Evolutionary conservation across 78 protist genomes (phyloP).

Genomic region (Speleostelium caveatum): DNA sequence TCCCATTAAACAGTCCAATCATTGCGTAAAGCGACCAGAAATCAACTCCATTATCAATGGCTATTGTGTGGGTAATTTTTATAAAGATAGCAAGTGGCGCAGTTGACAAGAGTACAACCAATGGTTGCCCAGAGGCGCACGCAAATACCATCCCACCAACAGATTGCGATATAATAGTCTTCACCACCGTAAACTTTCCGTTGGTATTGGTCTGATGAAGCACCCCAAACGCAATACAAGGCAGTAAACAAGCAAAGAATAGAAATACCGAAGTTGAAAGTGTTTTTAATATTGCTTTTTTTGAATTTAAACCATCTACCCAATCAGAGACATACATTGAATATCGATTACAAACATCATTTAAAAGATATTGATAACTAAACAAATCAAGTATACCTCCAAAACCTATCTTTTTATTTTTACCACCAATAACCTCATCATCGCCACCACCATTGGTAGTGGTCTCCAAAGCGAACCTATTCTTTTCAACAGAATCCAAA

Average conservation of each 20-base stretch:
- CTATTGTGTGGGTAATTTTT: slow-evolving; percentile 10
- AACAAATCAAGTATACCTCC: neutral
- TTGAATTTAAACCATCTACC: slow-evolving; percentile 2
- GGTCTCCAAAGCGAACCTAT: neutral
- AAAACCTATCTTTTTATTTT: neutral
- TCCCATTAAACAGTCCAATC: slow-evolving; percentile 31
- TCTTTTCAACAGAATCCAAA: no score
- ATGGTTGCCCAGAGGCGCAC: slow-evolving; percentile 4
- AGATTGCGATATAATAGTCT: slow-evolving; percentile 8
- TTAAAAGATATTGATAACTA: slow-evolving; percentile 4
- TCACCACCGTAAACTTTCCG: slow-evolving; percentile 4
- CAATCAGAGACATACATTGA: slow-evolving; percentile 2
- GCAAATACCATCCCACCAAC: slow-evolving; percentile 42
- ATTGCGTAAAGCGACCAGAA: slow-evolving; percentile 7
- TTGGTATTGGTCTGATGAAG: slow-evolving; percentile 12
- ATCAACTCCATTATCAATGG: slow-evolving; percentile 16
- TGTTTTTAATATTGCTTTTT: slow-evolving; percentile 3
- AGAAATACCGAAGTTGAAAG: slow-evolving; percentile 22
- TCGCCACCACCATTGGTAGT: neutral
- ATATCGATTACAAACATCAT: slow-evolving; percentile 1
- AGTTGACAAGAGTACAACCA: slow-evolving; percentile 21
- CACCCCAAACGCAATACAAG: slow-evolving; percentile 37
- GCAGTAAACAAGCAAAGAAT: slow-evolving; percentile 22
- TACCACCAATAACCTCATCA: no score
- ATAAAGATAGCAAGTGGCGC: slow-evolving; percentile 42